phyloP scores from a whole-genome alignment of 768 basidiomycete species.

The Mycena vitilis region DNA sequence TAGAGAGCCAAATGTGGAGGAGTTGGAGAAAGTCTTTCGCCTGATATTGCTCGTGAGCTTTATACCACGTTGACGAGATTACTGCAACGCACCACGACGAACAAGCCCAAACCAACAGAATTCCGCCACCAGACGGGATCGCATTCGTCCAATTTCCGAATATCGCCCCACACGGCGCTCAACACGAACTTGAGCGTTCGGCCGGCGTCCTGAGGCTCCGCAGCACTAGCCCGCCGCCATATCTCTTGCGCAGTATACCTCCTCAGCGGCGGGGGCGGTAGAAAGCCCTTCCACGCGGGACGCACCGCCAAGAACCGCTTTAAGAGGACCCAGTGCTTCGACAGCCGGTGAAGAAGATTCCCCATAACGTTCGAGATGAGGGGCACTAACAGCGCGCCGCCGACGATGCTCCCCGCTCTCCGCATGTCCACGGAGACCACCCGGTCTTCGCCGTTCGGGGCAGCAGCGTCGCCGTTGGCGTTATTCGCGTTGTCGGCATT shows the following conservation, averaged over 20 bases:
- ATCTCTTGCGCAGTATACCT: constrained; percentile 33
- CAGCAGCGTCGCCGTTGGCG: constrained; percentile 12
- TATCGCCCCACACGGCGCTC: constrained; percentile 65
- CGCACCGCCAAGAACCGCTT: constrained; percentile 53
- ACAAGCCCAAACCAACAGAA: constrained; percentile 73
- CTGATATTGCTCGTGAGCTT: constrained; percentile 45
- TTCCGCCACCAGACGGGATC: constrained; percentile 89
- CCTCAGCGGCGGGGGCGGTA: constrained; percentile 39
- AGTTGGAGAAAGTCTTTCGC: constrained; percentile 76
- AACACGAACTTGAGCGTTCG: constrained; percentile 51
- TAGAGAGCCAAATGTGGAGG: constrained; percentile 74
- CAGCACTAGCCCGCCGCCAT: constrained; percentile 30
- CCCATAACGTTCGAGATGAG: constrained; percentile 77
- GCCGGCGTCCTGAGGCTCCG: constrained; percentile 39
- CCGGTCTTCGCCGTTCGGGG: constrained; percentile 42
- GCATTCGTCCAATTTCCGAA: constrained; percentile 69
- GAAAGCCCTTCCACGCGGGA: constrained; percentile 27
- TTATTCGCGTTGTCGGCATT: constrained; percentile 29
- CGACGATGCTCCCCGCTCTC: constrained; percentile 77
- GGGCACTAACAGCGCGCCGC: constrained; percentile 77
- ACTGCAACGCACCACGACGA: constrained; percentile 65
- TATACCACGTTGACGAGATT: background rate
- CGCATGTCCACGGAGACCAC: constrained; percentile 59
- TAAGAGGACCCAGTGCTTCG: constrained; percentile 56
- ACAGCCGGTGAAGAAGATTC: constrained; percentile 63